Conservation (phyloP, 192 early-diverging fungal species). For the Backusella australiensis region DNA sequence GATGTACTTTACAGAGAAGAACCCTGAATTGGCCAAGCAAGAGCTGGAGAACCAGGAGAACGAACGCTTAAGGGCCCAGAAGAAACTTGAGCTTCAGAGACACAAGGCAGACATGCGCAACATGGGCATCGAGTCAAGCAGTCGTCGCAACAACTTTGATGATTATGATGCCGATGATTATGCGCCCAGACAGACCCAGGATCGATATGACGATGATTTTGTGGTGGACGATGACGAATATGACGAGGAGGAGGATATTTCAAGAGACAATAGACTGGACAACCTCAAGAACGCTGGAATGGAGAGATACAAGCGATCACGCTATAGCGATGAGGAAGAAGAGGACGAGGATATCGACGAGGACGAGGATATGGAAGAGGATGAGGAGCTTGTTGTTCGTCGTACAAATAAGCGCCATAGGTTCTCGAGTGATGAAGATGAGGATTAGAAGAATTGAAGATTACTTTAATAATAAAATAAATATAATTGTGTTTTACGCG, state of each 20-base stretch:
- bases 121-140: slow-evolving; percentile 29
- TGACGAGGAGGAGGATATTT: slow-evolving; percentile 38
- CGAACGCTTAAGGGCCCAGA: slow-evolving; percentile 55
- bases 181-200: slow-evolving; percentile 6
- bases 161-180: slow-evolving; percentile 37
- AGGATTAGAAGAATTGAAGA: not conserved
- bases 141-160: slow-evolving; percentile 38
- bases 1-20: slow-evolving; percentile 58
- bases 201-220: slow-evolving; percentile 50
- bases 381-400: slow-evolving; percentile 13
- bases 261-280: slow-evolving; percentile 31
- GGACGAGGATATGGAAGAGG: slow-evolving; percentile 26
- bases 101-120: slow-evolving; percentile 28
- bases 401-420: slow-evolving; percentile 20
- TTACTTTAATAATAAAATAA: no score
- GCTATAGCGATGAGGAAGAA: slow-evolving; percentile 35
- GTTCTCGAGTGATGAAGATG: slow-evolving; percentile 35
- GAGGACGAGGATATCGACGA: slow-evolving; percentile 24
- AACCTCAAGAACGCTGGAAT: slow-evolving; percentile 25
- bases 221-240: slow-evolving; percentile 56
- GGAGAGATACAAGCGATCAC: slow-evolving; percentile 23
- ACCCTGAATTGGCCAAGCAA: slow-evolving; percentile 63
- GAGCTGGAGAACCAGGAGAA: slow-evolving; percentile 61
- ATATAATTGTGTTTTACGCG: no score
- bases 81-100: slow-evolving; percentile 46